Conservation (phyloP, 2,329 filamentous ascomycete species). For the Ophiosphaerella herpotricha region DNA sequence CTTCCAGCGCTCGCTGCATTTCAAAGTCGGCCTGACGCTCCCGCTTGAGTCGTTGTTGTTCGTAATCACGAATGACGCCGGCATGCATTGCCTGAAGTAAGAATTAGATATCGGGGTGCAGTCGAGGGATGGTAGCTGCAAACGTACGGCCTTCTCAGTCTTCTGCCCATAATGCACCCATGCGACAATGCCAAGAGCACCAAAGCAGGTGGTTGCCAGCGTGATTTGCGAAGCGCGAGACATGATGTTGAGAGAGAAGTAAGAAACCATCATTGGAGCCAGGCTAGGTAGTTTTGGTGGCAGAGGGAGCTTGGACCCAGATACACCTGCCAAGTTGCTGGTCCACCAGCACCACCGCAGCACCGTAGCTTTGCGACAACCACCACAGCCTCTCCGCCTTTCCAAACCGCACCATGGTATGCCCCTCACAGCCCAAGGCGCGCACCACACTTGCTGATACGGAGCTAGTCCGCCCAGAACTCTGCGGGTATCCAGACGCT, state of each 20-base stretch:
- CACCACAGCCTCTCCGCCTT: constrained; percentile 14
- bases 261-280: constrained; percentile 4
- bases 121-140: not conserved
- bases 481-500: constrained; percentile 98
- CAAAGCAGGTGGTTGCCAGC: constrained; percentile 74
- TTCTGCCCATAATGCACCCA: constrained; percentile 91
- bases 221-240: constrained; percentile 89
- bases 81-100: constrained; percentile 82
- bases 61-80: constrained; percentile 91
- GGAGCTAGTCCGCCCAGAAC: constrained; percentile 87
- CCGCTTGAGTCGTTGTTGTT: constrained; percentile 86
- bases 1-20: constrained; percentile 81
- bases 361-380: constrained; percentile 25
- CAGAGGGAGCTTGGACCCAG: constrained; percentile 39
- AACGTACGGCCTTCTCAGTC: constrained; percentile 70
- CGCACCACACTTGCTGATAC: constrained; percentile 23
- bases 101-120: constrained; percentile 12
- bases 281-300: constrained; percentile 17
- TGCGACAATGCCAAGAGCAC: constrained; percentile 75
- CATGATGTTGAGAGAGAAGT: constrained; percentile 60
- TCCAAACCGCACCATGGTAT: constrained; percentile 33
- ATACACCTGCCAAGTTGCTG: constrained; percentile 24
- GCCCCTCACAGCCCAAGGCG: not conserved
- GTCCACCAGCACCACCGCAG: constrained; percentile 30
- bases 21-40: constrained; percentile 96